Evolutionary conservation across 2,329 filamentous ascomycete genomes (phyloP), one percentile per base, ranked within the genome.

Genomic region (Pseudogymnoascus verrucosus): DNA sequence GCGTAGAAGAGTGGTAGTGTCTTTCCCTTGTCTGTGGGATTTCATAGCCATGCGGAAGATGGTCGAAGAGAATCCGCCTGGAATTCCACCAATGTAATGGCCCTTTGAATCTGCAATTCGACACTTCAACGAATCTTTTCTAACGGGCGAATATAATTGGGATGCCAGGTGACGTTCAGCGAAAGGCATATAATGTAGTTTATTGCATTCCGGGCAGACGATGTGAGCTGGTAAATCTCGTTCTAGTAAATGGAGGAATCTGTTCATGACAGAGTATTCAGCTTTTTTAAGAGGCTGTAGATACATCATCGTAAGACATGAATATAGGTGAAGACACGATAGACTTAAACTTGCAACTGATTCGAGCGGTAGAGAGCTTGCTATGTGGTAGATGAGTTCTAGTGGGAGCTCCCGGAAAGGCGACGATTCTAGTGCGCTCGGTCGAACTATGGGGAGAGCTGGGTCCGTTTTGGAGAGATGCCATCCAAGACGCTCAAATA

Each of bases 31-130:
- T 47, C 65, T 66, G 61, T 65, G 36, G 36, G 59, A 34, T 64
- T 65, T 66, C 65, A 65, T 67, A 37, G 64, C 65, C 65, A 67
- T 67, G 11, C 61, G 64, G 54, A 67, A 66, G 31, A 65, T 51
- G 14, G 61, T 67, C 47, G 64, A 65, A 11, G 62, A 67, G 40
- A 67, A 67, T 31, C 63, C 60, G 36, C 10, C 2, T 42, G 65
- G 37, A 19, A 28, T 59, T 37, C n/a, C 62, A 4, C 1, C n/a
- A 21, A 5, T 11, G 60, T 62, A 12, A 31, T 51, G 42, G 37
- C 36, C 60, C 23, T 4, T 19, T 16, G 16, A 64, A 26, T 65
- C 64, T 34, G 31, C n/a, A 4, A 40, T 40, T 60, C 64, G 61
- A 54, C 64, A 67, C 54, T 44, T 61, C 40, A 67, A 60, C 51